Base-by-base conservation (phyloP, 768 basidiomycete species). In the Cyclocybe cylindracea region DNA sequence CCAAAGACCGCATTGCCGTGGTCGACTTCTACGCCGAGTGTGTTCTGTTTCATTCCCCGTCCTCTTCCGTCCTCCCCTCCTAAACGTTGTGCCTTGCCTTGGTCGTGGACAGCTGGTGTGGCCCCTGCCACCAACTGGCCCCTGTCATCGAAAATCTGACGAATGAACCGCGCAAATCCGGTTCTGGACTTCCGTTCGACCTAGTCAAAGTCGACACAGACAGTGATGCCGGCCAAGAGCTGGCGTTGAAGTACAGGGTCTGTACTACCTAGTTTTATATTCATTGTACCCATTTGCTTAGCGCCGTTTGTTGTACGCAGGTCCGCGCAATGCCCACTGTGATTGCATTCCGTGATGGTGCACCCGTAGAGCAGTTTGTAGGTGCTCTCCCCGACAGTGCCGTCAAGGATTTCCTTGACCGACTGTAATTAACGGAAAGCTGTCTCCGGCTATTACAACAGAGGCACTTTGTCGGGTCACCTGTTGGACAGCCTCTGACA, bases 1-100 rank as follows among this genome's bases (percentile, higher is more conserved):
- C 75, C 24, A 74, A 72, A 46, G 76, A 78, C 50, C 78, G 81
- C 43, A 67, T 87, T 19, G 78, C 87, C 38, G 69, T 91, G 5
- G 88, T 89, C 18, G 89, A 91, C 58, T 91, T 91, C 58, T 87
- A 90, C 63, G 89, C 90, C 42, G 82, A 89, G 89, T 90, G 59
- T 42, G 84, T 75, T 31, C 19, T 39, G n/a, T 56, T 36, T 24
- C 24, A 24, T 24, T 24, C 24, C 24, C 24, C 24, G 24, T 24
- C 24, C 4, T 24, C 24, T 18, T 50, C 38, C 14, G 32, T 55
- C 33, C 40, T 44, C 39, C 53, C 34, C 38, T 38, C 19, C 11
- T 37, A 47, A 44, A 10, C 31, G 1, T n/a, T 39, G 33, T 38
- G 39, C 41, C 31, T 46, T 24, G 33, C 38, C 42, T 50, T 36